These are phyloP conservation scores for Cardamine occulta DNA, from an alignment of 345 rosid genomes.

Conservation along the genomic window DNA sequence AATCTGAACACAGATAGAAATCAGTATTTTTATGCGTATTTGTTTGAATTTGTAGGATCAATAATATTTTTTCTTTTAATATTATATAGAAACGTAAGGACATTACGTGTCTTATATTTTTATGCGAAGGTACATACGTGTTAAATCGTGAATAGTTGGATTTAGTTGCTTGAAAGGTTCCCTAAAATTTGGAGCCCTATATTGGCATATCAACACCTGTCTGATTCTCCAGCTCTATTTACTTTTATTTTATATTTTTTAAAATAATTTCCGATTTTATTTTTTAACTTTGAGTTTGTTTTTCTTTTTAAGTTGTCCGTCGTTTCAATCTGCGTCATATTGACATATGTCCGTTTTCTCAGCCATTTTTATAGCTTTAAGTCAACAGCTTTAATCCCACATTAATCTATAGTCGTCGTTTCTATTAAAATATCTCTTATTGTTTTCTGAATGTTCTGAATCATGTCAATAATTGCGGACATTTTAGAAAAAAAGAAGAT, in stretches of 20 bases:
- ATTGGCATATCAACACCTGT: conserved; percentile 33
- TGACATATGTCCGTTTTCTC: conserved; percentile 35
- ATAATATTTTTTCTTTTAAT: background rate
- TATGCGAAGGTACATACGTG: conserved; percentile 34
- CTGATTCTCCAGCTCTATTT: conserved; percentile 20
- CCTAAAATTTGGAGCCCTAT: conserved; percentile 43
- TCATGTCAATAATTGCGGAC: conserved; percentile 38
- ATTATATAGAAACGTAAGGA: conserved; percentile 11
- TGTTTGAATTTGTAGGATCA: background rate
- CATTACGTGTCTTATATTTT: conserved; percentile 35
- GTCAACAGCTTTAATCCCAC: conserved; percentile 42
- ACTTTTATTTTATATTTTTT: background rate
- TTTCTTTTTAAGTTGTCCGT: conserved; percentile 28
- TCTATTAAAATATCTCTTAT: background rate
- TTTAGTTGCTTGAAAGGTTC: conserved; percentile 40
- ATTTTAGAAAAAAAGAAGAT: conserved; percentile 2
- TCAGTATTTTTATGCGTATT: background rate
- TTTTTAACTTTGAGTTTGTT: background rate
- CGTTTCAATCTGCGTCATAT: conserved; percentile 35
- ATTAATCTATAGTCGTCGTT: conserved; percentile 33
- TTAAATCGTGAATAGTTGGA: conserved; percentile 34
- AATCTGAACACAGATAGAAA: background rate
- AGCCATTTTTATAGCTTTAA: conserved; percentile 42
- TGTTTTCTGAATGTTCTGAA: conserved; percentile 1
- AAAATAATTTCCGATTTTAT: background rate